Evolutionary conservation across 805 yeast genomes (phyloP), one percentile per base, ranked within the genome.

Genomic region (Maudiozyma saulgeensis): DNA sequence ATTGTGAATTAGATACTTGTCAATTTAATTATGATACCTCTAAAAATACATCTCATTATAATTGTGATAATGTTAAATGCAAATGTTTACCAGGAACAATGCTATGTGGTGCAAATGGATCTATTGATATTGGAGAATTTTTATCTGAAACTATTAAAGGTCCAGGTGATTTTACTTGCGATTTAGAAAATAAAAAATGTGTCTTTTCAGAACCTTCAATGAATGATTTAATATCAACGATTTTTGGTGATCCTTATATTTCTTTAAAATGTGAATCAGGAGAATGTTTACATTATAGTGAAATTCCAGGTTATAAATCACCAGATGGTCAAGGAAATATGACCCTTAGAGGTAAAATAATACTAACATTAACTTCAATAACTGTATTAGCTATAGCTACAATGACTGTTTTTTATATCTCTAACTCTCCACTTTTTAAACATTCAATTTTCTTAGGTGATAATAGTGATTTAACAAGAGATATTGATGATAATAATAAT

Each of bases 221-320:
- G 97, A 87, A 93, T 68, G 95, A 87, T 55, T 75, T 93, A 60
- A 93, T 93, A 50, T 74, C 80, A 51, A 81, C 87, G 7, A 95
- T 93, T 2, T 93, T 93, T 69, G 99, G 99, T n/a, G 99, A 93
- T 63, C 87, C 91, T 1, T 77, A 80, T 56, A 93, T 93, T 60
- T 83, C 90, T 1, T 71, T 93, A 49, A 74, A 77, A 43, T 93
- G 99, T 68, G 68, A 71, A 8, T 80, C 96, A 1, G 91, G 96
- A 44, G 99, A 93, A 64, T 93, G 99, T 73, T 56, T 93, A 21
- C 98, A 93, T 64, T 81, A 82, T 59, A 84, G 93, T 62, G 95
- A 93, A 64, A 80, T 93, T 16, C 99, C 99, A 0, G 98, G 96
- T 6, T 90, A 87, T 64, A 77, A 78, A 19, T 60, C 76, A 1